Percentiles rank a stretch among this genome's conserved stretches.
phyloP scores from a whole-genome alignment of 257 asterid species.

The Orobanche coerulescens region DNA sequence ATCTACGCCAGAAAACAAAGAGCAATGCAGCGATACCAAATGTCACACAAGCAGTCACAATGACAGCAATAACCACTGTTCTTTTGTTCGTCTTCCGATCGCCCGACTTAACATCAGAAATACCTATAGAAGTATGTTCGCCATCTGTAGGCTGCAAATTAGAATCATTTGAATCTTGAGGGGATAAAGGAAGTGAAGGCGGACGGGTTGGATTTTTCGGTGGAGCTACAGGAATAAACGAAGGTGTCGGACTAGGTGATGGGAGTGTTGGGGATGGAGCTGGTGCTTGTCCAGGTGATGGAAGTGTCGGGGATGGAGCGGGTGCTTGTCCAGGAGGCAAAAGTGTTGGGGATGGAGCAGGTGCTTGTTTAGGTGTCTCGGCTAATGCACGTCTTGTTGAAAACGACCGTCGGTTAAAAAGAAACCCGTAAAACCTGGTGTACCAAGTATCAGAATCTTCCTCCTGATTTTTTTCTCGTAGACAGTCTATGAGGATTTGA shows the following conservation, averaged over 20 bases:
- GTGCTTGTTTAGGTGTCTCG: constrained; percentile 42
- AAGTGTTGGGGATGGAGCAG: constrained; percentile 43
- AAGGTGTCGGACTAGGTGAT: constrained; percentile 47
- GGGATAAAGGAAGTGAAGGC: constrained; percentile 44
- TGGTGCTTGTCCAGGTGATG: constrained; percentile 41
- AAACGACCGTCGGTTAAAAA: constrained; percentile 31
- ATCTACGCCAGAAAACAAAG: constrained; percentile 50
- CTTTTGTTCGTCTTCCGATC: constrained; percentile 26
- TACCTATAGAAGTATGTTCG: constrained; percentile 21
- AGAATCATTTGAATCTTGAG: constrained; percentile 26
- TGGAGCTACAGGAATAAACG: constrained; percentile 26
- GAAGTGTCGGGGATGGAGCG: constrained; percentile 38
- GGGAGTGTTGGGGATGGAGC: constrained; percentile 39
- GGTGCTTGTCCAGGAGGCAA: constrained; percentile 47
- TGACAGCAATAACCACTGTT: constrained; percentile 51
- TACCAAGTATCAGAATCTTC: constrained; percentile 34
- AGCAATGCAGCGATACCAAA: constrained; percentile 41
- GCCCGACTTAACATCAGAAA: constrained; percentile 28
- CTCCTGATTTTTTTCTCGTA: constrained; percentile 39
- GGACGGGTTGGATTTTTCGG: constrained; percentile 31
- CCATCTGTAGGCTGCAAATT: constrained; percentile 27
- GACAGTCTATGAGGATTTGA: constrained; percentile 49
- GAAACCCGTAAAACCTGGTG: constrained; percentile 30
- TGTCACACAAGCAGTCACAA: constrained; percentile 56
- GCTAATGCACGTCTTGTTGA: constrained; percentile 45